Percentiles rank a stretch among this genome's conserved stretches.
phyloP scores from a whole-genome alignment of 169 alveolate genomes.

The Amoebophrya sp. region DNA sequence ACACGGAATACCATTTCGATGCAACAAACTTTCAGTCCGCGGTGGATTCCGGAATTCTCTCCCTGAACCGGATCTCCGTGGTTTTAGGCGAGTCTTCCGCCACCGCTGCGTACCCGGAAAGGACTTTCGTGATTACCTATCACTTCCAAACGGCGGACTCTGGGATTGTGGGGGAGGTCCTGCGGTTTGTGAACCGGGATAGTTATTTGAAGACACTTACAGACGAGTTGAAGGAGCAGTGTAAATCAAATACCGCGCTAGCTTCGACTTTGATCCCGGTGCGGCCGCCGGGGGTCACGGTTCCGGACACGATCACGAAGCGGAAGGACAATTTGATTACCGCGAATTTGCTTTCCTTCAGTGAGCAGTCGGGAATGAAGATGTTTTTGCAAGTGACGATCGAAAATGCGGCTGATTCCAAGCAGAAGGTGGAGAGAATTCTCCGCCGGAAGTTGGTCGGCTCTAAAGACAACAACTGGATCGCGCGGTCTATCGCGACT shows the following conservation, averaged over 20 bases:
- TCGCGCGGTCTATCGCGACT: not conserved
- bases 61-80: not conserved
- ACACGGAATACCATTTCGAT: not conserved
- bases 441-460: not conserved
- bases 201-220: not conserved
- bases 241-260: not conserved
- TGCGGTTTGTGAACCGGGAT: not conserved
- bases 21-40: not conserved
- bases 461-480: not conserved
- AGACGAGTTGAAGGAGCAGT: not conserved
- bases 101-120: not conserved
- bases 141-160: not conserved
- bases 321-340: not conserved
- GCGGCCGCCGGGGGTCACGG: not conserved
- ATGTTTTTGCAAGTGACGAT: not conserved
- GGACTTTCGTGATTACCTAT: not conserved
- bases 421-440: not conserved
- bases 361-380: not conserved
- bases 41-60: not conserved
- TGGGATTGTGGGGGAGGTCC: not conserved
- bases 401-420: not conserved
- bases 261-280: not conserved
- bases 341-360: not conserved
- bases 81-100: not conserved
- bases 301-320: not conserved